Evolutionary conservation across 78 protist species (phyloP).

Genomic region (Dictyostelium brefeldianum): DNA sequence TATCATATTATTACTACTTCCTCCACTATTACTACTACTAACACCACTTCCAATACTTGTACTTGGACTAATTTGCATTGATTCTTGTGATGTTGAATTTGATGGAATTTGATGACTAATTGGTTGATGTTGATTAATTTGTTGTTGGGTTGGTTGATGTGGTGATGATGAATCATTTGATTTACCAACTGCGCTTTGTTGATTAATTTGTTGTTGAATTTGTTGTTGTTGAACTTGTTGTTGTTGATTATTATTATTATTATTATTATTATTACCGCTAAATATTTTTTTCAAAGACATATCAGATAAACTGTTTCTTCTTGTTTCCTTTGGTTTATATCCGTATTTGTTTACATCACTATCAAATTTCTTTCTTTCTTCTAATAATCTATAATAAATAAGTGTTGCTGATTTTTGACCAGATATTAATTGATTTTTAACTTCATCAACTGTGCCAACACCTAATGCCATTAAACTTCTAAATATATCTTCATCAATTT

Average conservation of each 20-base stretch:
- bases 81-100: background rate
- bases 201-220: background rate
- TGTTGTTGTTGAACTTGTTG: background rate
- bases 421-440: slow-evolving; percentile 32
- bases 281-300: slow-evolving; percentile 24
- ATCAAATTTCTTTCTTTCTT: slow-evolving; percentile 80
- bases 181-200: slow-evolving; percentile 11
- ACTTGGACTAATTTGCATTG: slow-evolving; percentile 12
- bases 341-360: slow-evolving; percentile 69
- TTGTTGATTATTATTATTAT: background rate
- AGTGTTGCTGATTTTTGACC: slow-evolving; percentile 52
- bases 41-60: background rate
- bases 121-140: slow-evolving; percentile 10
- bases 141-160: background rate
- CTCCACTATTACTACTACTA: background rate
- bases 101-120: background rate
- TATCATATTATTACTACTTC: background rate
- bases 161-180: slow-evolving; percentile 28
- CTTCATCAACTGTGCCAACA: slow-evolving; percentile 67
- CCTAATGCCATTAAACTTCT: slow-evolving; percentile 78
- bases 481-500: slow-evolving; percentile 62
- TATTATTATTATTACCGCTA: slow-evolving; percentile 17
- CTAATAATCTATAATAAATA: slow-evolving; percentile 73
- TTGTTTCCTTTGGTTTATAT: slow-evolving; percentile 48
- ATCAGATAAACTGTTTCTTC: slow-evolving; percentile 77